Percentiles rank a stretch among this genome's conserved stretches.
These are phyloP conservation scores for Acanthamoeba healyi DNA, from an alignment of 208 protist species.

Conservation along the genomic window DNA sequence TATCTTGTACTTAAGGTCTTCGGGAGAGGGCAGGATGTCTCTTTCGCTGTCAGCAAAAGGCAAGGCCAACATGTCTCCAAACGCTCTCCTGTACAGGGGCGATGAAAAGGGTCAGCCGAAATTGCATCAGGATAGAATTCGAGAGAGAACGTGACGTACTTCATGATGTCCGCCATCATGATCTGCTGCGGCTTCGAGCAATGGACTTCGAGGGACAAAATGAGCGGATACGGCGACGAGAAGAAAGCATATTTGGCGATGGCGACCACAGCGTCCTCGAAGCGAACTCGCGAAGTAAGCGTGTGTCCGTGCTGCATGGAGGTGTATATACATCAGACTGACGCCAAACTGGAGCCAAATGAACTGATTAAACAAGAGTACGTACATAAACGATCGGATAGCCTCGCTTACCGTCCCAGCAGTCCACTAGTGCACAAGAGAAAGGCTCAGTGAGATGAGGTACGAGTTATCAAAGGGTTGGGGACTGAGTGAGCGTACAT, in stretches of 20 bases:
- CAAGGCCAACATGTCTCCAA: constrained; percentile 41
- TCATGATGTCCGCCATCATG: constrained; percentile 87
- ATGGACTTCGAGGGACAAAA: constrained; percentile 92
- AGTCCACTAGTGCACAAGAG: constrained; percentile 87
- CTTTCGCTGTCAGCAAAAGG: background rate
- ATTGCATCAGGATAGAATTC: background rate
- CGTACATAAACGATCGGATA: constrained; percentile 90
- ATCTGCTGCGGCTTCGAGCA: constrained; percentile 88
- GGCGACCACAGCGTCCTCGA: constrained; percentile 85
- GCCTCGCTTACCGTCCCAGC: constrained; percentile 91
- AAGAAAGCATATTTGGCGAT: constrained; percentile 90
- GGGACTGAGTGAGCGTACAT: background rate
- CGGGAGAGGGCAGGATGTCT: constrained; percentile 67
- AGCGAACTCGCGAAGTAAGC: constrained; percentile 90
- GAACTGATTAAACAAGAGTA: background rate
- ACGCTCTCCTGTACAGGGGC: background rate
- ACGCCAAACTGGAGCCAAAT: background rate
- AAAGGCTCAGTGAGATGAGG: background rate
- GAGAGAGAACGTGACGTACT: constrained; percentile 7
- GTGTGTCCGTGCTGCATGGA: constrained; percentile 90
- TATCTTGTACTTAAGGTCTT: constrained; percentile 79
- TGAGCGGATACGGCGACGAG: constrained; percentile 88
- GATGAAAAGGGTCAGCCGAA: no score
- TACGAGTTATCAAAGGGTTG: background rate
- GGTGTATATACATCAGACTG: background rate